Percentiles rank a stretch among this genome's conserved stretches.
Conservation (phyloP, 2,329 filamentous ascomycete species). For the Capronia americana region DNA sequence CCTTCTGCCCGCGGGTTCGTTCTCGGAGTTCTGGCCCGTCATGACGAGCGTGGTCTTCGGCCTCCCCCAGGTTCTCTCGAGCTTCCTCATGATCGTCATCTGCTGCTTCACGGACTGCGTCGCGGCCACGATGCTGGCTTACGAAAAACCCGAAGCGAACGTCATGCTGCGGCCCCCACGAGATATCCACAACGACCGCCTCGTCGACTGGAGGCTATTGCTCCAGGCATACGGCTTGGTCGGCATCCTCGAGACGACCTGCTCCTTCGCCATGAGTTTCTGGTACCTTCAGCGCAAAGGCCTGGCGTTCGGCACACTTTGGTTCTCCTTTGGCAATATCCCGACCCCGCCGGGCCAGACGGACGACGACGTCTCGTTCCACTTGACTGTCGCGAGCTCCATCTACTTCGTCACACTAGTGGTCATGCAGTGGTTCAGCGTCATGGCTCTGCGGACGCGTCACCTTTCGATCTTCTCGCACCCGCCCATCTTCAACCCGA, state of each 20-base stretch:
- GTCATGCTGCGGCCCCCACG: slow-evolving; percentile 73
- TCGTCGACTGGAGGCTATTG: slow-evolving; percentile 76
- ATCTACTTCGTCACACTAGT: slow-evolving; percentile 83
- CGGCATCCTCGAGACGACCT: slow-evolving; percentile 66
- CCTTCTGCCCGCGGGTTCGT: slow-evolving; percentile 74
- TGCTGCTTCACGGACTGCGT: slow-evolving; percentile 78
- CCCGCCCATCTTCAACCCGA: slow-evolving; percentile 68
- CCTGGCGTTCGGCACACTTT: slow-evolving; percentile 68
- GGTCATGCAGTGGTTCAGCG: slow-evolving; percentile 77
- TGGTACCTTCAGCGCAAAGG: slow-evolving; percentile 69
- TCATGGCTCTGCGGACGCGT: slow-evolving; percentile 72
- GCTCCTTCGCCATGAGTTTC: slow-evolving; percentile 69
- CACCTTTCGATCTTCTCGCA: slow-evolving; percentile 74
- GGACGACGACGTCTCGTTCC: slow-evolving; percentile 60
- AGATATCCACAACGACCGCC: slow-evolving; percentile 70
- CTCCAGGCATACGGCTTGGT: slow-evolving; percentile 75
- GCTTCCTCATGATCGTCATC: slow-evolving; percentile 67
- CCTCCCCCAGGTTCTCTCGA: slow-evolving; percentile 73
- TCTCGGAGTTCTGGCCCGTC: slow-evolving; percentile 73
- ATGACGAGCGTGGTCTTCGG: slow-evolving; percentile 75
- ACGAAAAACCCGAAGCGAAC: slow-evolving; percentile 78
- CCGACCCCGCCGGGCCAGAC: slow-evolving; percentile 43
- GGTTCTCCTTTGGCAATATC: slow-evolving; percentile 70
- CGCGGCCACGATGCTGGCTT: slow-evolving; percentile 74
- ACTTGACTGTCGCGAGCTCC: slow-evolving; percentile 69